These are phyloP conservation scores for Aegilops speltoides DNA, from an alignment of 176 grass and related monocot genomes.

Conservation along the genomic window DNA sequence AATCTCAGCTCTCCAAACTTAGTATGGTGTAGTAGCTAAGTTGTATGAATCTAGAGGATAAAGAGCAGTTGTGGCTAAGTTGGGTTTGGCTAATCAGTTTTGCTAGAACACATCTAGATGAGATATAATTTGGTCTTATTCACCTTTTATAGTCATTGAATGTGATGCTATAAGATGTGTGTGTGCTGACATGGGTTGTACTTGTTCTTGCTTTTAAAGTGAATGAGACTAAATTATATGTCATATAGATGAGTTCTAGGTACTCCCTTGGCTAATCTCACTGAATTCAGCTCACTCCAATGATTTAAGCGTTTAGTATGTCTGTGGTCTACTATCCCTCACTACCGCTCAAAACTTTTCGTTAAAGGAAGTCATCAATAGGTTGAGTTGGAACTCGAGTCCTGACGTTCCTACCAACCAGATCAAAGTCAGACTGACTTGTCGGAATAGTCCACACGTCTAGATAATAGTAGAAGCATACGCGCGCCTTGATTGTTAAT, in stretches of 20 bases:
- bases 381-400: neutral
- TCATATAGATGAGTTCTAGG: too few species aligned
- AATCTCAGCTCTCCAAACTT: neutral
- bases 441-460: neutral
- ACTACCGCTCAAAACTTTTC: slow-evolving; percentile 3
- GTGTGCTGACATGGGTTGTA: too few species aligned
- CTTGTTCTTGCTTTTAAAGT: too few species aligned
- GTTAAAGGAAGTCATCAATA: neutral
- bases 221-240: too few species aligned
- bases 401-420: neutral
- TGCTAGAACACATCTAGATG: too few species aligned
- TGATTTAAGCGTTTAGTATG: slow-evolving; percentile 6
- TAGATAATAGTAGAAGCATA: too few species aligned
- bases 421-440: neutral
- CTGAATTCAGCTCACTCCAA: neutral
- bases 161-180: too few species aligned
- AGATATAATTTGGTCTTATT: too few species aligned
- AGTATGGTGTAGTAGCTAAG: too few species aligned
- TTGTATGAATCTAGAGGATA: neutral
- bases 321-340: slow-evolving; percentile 27
- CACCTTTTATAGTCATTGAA: too few species aligned
- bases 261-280: slow-evolving; percentile 39
- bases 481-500: too few species aligned
- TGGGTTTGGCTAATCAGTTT: slow-evolving; percentile 42
- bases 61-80: neutral